phyloP scores from a whole-genome alignment of 2,329 filamentous ascomycete species.

The Fusarium armeniacum region DNA sequence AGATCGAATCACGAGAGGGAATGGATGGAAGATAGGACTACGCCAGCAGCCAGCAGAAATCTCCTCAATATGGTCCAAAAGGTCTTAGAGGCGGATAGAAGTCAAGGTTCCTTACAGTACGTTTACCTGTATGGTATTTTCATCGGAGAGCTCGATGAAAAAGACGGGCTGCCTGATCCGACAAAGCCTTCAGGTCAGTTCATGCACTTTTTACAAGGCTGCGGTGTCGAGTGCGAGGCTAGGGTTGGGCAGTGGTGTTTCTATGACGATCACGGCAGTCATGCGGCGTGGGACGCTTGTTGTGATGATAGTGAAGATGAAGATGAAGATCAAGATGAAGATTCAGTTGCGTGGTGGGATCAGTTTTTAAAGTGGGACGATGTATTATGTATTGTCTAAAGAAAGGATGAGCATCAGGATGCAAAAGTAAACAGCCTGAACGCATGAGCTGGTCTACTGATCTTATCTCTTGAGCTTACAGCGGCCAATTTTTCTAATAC shows the following conservation, averaged over 20 bases:
- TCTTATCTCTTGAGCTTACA: too few relatives aligned
- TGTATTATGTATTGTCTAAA: background rate
- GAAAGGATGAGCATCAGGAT: background rate
- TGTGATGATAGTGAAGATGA: background rate
- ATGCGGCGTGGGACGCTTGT: background rate
- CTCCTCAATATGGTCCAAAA: background rate
- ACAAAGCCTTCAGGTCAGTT: background rate
- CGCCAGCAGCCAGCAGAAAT: background rate
- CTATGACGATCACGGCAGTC: background rate
- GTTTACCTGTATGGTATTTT: constrained; percentile 32
- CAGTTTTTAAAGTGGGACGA: constrained; percentile 1
- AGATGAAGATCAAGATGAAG: background rate
- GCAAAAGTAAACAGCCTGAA: too few relatives aligned
- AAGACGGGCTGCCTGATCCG: background rate
- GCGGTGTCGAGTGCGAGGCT: constrained; percentile 18
- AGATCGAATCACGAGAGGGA: background rate
- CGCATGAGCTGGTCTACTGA: too few relatives aligned
- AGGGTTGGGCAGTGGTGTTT: constrained; percentile 31
- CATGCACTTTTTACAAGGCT: background rate
- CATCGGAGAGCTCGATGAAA: rapidly evolving
- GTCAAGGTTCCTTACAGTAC: rapidly evolving
- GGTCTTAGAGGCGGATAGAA: background rate
- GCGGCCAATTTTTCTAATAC: too few relatives aligned
- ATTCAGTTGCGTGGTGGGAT: background rate
- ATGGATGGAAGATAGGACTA: background rate